Evolutionary conservation across 2,329 filamentous ascomycete genomes (phyloP).

Genomic region (Fusarium equiseti): DNA sequence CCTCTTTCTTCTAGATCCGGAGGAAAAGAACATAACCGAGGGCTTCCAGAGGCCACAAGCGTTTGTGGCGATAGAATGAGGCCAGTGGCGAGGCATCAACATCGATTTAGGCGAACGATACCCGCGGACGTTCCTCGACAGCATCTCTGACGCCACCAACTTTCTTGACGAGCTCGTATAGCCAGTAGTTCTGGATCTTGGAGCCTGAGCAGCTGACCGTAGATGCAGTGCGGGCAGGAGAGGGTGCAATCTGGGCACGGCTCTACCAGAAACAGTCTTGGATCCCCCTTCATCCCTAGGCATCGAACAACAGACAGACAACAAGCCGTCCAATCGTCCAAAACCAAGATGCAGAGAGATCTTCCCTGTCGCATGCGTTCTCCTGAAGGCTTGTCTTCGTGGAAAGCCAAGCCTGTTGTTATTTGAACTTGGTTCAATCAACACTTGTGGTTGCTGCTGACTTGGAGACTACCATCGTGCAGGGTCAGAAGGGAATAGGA

Average conservation of each 20-base stretch:
- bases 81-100: background rate
- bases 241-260: background rate
- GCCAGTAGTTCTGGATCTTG: background rate
- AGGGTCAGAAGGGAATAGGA: no score
- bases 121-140: background rate
- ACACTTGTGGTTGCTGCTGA: background rate
- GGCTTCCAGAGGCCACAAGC: background rate
- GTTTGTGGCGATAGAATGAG: slow-evolving; percentile 15
- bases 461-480: background rate
- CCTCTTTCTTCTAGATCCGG: slow-evolving; percentile 29
- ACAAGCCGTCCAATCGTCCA: background rate
- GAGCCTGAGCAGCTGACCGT: background rate
- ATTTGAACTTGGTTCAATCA: background rate
- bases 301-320: background rate
- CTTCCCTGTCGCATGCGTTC: background rate
- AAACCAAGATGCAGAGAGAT: background rate
- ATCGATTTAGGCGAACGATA: background rate
- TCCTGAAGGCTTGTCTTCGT: background rate
- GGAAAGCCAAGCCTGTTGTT: background rate
- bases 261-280: background rate
- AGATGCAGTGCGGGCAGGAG: background rate
- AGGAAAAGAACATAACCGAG: background rate
- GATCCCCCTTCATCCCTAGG: background rate
- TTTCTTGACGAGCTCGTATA: background rate
- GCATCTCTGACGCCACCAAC: slow-evolving; percentile 23